These are phyloP conservation scores for Podaxis sp. DNA, from an alignment of 768 basidiomycete genomes.

Conservation along the genomic window DNA sequence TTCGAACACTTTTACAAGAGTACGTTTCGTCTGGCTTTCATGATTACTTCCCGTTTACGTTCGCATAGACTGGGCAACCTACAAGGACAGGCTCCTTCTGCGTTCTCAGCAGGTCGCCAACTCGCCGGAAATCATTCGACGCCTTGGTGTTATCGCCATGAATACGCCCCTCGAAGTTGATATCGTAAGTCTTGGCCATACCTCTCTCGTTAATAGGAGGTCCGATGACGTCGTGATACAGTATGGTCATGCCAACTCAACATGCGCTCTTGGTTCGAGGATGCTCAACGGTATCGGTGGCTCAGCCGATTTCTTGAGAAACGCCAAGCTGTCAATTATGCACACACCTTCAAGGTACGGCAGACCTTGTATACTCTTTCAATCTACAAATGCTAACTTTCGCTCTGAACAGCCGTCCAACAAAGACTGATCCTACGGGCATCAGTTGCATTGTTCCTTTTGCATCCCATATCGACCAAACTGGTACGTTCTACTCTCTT, in stretches of 20 bases:
- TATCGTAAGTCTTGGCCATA: slow-evolving; percentile 33
- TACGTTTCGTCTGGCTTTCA: slow-evolving; percentile 19
- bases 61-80: slow-evolving; percentile 40
- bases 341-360: slow-evolving; percentile 44
- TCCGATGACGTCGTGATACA: slow-evolving; percentile 12
- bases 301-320: slow-evolving; percentile 48
- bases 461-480: slow-evolving; percentile 47
- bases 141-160: slow-evolving; percentile 51
- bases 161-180: slow-evolving; percentile 52
- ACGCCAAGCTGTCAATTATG: slow-evolving; percentile 52
- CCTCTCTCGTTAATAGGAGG: background rate
- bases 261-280: slow-evolving; percentile 47
- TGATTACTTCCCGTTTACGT: background rate
- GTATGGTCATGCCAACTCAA: slow-evolving; percentile 54
- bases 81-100: slow-evolving; percentile 46
- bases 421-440: slow-evolving; percentile 47
- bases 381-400: background rate
- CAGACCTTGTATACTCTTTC: background rate
- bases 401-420: slow-evolving; percentile 33
- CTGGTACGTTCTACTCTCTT: slow-evolving; percentile 30
- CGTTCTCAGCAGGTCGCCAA: slow-evolving; percentile 53
- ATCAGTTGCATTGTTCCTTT: slow-evolving; percentile 53
- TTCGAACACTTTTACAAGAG: slow-evolving; percentile 50
- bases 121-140: slow-evolving; percentile 47
- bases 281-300: slow-evolving; percentile 53